Conservation (phyloP, 1,284 basidiomycete genomes). For the Mycena sp. region DNA sequence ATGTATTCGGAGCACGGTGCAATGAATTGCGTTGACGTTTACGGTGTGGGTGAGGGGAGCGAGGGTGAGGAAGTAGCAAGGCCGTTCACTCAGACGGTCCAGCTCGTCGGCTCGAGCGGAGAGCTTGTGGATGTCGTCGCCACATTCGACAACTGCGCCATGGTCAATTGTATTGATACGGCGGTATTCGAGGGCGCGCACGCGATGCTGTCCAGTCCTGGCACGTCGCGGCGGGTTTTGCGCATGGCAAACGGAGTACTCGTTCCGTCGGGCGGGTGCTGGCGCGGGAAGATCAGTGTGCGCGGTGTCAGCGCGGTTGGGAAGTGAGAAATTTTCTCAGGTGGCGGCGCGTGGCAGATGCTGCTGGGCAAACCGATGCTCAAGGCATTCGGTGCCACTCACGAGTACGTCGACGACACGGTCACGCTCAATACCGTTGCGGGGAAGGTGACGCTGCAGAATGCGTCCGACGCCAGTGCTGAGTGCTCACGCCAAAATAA, state of each 20-base stretch:
- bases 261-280: conserved; percentile 2
- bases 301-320: conserved; percentile 1
- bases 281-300: background rate
- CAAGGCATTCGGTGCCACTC: conserved; percentile 6
- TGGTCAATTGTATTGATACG: too few relatives aligned
- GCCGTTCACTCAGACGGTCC: conserved; percentile 11
- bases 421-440: background rate
- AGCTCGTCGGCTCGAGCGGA: conserved; percentile 11
- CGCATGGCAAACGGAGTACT: too few relatives aligned
- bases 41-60: too few relatives aligned
- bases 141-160: too few relatives aligned
- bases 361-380: conserved; percentile 18
- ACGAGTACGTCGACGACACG: conserved; percentile 9
- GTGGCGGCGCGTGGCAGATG: too few relatives aligned
- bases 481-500: too few relatives aligned
- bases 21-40: conserved; percentile 17
- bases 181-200: too few relatives aligned
- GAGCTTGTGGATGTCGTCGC: conserved; percentile 1
- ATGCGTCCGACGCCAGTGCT: too few relatives aligned
- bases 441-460: background rate
- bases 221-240: too few relatives aligned
- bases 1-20: conserved; percentile 9
- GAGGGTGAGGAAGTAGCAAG: background rate
- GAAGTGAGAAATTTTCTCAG: conserved; percentile 17
- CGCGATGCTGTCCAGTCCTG: too few relatives aligned